Conservation (phyloP, 2,329 filamentous ascomycete species). For the Neonectria faginata region DNA sequence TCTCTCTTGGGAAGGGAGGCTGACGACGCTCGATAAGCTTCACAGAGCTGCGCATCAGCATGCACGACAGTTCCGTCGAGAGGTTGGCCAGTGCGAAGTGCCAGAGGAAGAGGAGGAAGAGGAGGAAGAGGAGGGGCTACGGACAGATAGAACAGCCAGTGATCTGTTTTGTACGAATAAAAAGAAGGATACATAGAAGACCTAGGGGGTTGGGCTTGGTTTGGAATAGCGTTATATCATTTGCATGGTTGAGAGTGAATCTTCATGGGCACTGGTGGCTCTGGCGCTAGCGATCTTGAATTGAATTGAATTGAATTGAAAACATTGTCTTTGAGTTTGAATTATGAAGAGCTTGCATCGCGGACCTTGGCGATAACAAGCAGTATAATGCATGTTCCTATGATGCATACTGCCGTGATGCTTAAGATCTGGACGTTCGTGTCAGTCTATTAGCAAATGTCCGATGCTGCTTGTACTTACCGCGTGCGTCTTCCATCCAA, state of each 20-base stretch:
- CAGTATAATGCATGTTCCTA: slow-evolving; percentile 74
- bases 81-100: slow-evolving; percentile 74
- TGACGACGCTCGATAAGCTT: slow-evolving; percentile 55
- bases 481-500: slow-evolving; percentile 90
- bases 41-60: slow-evolving; percentile 63
- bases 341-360: slow-evolving; percentile 32
- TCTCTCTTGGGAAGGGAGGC: slow-evolving; percentile 72
- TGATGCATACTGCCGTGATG: slow-evolving; percentile 70
- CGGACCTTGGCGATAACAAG: slow-evolving; percentile 61
- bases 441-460: not conserved
- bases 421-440: slow-evolving; percentile 65
- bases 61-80: slow-evolving; percentile 67
- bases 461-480: slow-evolving; percentile 57
- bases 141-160: slow-evolving; percentile 55
- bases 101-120: slow-evolving; percentile 33
- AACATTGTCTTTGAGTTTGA: slow-evolving; percentile 2
- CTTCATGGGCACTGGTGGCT: slow-evolving; percentile 13
- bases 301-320: slow-evolving; percentile 21
- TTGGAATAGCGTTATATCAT: slow-evolving; percentile 22
- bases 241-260: slow-evolving; percentile 16
- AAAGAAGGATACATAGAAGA: slow-evolving; percentile 45
- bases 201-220: slow-evolving; percentile 7
- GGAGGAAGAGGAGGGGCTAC: slow-evolving; percentile 33
- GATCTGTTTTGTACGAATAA: slow-evolving; percentile 73
- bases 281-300: slow-evolving; percentile 23